Evolutionary conservation across 2,329 filamentous ascomycete species (phyloP).

Genomic region (Colletotrichum gloeosporioides): DNA sequence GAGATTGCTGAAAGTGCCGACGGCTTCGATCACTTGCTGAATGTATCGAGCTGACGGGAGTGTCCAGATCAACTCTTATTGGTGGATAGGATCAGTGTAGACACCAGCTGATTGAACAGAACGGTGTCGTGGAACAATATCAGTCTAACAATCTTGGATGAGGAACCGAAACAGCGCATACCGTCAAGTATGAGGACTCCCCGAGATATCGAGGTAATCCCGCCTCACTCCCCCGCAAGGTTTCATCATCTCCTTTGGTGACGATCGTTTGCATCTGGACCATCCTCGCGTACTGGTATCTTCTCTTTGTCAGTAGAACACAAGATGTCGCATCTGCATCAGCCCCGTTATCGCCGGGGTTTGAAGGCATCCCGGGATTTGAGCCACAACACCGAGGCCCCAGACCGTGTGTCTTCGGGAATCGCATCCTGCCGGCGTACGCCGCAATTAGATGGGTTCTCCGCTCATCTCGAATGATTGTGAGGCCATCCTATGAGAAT

Average conservation of each 20-base stretch:
- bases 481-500: not conserved
- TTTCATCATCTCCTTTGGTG: not conserved
- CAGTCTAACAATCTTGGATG: not conserved
- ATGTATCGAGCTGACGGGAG: not conserved
- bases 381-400: not conserved
- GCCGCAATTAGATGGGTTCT: not conserved
- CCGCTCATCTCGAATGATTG: not conserved
- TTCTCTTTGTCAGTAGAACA: not conserved
- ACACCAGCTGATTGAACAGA: not conserved
- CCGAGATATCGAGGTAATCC: not conserved
- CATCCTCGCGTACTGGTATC: not conserved
- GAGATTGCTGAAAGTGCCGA: not conserved
- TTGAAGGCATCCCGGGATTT: slow-evolving; percentile 26
- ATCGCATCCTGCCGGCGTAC: not conserved
- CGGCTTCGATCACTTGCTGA: not conserved
- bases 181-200: not conserved
- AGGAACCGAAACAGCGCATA: not conserved
- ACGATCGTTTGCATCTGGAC: not conserved
- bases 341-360: slow-evolving; percentile 5
- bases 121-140: not conserved
- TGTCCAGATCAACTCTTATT: not conserved
- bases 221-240: not conserved
- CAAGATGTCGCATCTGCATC: not conserved
- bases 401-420: not conserved
- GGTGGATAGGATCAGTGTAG: not conserved